Conservation (phyloP, 2,329 filamentous ascomycete species). For the Penicillium sp. region DNA sequence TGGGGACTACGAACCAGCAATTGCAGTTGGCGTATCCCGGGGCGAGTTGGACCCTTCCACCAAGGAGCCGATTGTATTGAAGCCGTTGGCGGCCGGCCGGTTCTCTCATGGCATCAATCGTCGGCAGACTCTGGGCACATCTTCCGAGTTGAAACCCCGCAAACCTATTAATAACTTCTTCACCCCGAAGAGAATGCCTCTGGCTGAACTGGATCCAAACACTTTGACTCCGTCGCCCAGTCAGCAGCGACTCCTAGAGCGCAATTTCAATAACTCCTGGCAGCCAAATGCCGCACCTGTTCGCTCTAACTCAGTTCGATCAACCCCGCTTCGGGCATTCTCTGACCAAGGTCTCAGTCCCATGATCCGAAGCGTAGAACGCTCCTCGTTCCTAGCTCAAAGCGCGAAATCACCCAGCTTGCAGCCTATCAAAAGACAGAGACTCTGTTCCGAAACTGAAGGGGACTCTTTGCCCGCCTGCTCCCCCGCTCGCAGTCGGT, state of each 20-base stretch:
- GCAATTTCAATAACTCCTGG: slow-evolving; percentile 58
- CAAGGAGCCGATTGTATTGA: slow-evolving; percentile 63
- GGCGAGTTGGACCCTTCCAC: slow-evolving; percentile 90
- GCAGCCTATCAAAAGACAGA: slow-evolving; percentile 52
- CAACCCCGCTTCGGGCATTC: slow-evolving; percentile 38
- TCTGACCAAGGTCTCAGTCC: slow-evolving; percentile 44
- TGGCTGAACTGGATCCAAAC: slow-evolving; percentile 70
- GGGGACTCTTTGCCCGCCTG: slow-evolving; percentile 37
- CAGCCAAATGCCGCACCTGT: slow-evolving; percentile 52
- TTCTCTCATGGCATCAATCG: slow-evolving; percentile 37
- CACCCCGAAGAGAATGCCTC: slow-evolving; percentile 62
- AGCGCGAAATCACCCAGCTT: slow-evolving; percentile 44
- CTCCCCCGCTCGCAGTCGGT: slow-evolving; percentile 47
- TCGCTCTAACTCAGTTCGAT: slow-evolving; percentile 36
- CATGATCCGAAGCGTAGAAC: slow-evolving; percentile 43
- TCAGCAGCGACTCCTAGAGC: slow-evolving; percentile 61
- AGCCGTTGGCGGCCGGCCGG: slow-evolving; percentile 34
- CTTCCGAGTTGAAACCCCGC: slow-evolving; percentile 58
- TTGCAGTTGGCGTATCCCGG: slow-evolving; percentile 72
- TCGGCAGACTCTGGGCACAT: slow-evolving; percentile 45
- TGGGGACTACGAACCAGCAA: slow-evolving; percentile 64
- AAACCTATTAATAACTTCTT: slow-evolving; percentile 68
- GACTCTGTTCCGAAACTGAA: slow-evolving; percentile 53
- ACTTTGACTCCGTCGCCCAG: slow-evolving; percentile 67
- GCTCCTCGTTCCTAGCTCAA: slow-evolving; percentile 42